Conservation (phyloP, 495 filamentous ascomycete species). For the Cryomyces minteri region DNA sequence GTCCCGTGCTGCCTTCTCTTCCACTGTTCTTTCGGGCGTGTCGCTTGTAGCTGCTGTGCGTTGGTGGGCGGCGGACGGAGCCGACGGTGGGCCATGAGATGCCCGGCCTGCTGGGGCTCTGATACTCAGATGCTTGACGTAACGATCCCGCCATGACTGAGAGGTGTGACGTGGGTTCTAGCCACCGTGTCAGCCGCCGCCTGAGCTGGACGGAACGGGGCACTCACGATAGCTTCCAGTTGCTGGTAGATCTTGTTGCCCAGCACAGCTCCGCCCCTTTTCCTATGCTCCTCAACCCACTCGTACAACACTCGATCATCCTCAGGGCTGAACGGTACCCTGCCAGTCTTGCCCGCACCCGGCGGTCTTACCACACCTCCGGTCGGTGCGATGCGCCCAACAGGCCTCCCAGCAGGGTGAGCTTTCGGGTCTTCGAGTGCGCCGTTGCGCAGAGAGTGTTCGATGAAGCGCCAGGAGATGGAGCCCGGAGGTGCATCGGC, state of each 20-base stretch:
- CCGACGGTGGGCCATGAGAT: not conserved
- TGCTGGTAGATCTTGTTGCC: constrained; percentile 50
- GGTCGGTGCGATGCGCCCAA: constrained; percentile 20
- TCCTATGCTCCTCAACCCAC: constrained; percentile 32
- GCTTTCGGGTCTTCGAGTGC: constrained; percentile 38
- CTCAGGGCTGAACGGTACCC: constrained; percentile 32
- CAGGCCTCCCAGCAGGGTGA: constrained; percentile 29
- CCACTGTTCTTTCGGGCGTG: too few species aligned
- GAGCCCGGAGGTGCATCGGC: constrained; percentile 35
- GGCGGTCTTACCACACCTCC: constrained; percentile 27
- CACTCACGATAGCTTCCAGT: constrained; percentile 32
- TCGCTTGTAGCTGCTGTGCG: too few species aligned
- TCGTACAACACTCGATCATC: constrained; percentile 45
- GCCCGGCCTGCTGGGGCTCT: constrained; percentile 20
- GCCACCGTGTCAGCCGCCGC: not conserved
- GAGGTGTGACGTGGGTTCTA: constrained; percentile 47
- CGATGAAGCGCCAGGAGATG: constrained; percentile 57
- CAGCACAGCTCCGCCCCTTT: constrained; percentile 22
- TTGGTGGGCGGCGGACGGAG: not conserved
- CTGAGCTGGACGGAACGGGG: not conserved
- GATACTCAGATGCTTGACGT: constrained; percentile 34
- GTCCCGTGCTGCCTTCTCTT: too few species aligned
- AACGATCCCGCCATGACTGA: constrained; percentile 57
- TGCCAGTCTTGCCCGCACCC: constrained; percentile 19
- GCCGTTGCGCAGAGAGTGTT: constrained; percentile 44